Evolutionary conservation across 352 stramenopile genomes (phyloP).

Genomic region (Phytopythium vexans): DNA sequence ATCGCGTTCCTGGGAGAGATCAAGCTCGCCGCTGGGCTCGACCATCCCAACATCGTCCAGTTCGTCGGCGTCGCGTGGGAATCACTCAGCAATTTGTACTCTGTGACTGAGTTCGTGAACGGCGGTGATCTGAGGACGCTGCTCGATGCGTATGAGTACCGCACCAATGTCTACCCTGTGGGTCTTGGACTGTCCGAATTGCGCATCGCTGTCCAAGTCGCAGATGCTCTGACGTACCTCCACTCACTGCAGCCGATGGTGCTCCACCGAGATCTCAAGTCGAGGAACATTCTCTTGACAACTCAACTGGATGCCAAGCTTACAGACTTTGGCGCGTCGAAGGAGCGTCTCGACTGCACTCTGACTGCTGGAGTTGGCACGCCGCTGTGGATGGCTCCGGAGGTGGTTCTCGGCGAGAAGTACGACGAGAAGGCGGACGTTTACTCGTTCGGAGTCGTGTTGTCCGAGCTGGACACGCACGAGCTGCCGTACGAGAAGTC

Average conservation of each 20-base stretch:
- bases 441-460: constrained; percentile 49
- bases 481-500: constrained; percentile 7
- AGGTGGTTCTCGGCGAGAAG: constrained; percentile 39
- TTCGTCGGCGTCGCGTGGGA: constrained; percentile 54
- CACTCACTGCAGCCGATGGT: constrained; percentile 36
- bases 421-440: constrained; percentile 42
- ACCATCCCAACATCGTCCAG: constrained; percentile 36
- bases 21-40: constrained; percentile 38
- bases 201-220: constrained; percentile 27
- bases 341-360: constrained; percentile 22
- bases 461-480: constrained; percentile 43
- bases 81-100: constrained; percentile 36
- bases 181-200: constrained; percentile 37
- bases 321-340: constrained; percentile 44
- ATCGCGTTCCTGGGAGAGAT: constrained; percentile 22
- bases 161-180: constrained; percentile 9
- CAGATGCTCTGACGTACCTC: constrained; percentile 36
- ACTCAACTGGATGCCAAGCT: constrained; percentile 27
- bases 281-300: constrained; percentile 43
- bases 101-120: constrained; percentile 40
- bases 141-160: constrained; percentile 23
- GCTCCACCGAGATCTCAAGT: constrained; percentile 49
- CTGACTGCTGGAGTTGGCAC: constrained; percentile 36
- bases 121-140: constrained; percentile 34
- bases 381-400: constrained; percentile 41